Evolutionary conservation across 495 filamentous ascomycete species (phyloP), one percentile per base, ranked within the genome.

Genomic region (Podospora comata): DNA sequence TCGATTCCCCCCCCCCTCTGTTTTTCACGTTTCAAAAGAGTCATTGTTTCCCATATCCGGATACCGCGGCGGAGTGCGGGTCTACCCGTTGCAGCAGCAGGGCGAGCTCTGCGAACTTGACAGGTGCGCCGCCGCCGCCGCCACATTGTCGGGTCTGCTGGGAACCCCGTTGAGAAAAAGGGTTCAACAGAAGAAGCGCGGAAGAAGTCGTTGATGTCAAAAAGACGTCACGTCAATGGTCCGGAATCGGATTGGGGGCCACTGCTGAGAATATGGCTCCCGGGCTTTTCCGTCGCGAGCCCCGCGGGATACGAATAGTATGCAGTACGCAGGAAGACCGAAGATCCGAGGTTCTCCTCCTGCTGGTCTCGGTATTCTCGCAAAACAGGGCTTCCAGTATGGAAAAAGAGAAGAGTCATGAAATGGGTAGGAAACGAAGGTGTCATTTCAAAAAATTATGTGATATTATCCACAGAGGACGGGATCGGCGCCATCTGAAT

Each of bases 181-280:
- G 30, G 30, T 32, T 3, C 30, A 13, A 6, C 1, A 58, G 55
- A 26, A 26, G 55, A 23, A 23, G 23, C 23, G 23, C n/a, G 55
- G 55, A 18, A 58, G n/a, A 58, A 26, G 55, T 58, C n/a, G 55
- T 58, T 58, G 55, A 58, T 58, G 55, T 58, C 55, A 58, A 26
- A 13, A 48, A 48, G 39, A 48, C 23, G n/a, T 26, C 55, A 58
- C 19, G 55, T 20, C 55, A 65, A 65, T 65, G 62, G 48, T 55
- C 44, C 62, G 55, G 23, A 58, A 58, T 58, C n/a, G 55, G 55
- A 26, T 20, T 58, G 55, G 23, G 55, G 23, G 39, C 13, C 39
- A 16, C 39, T 48, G 39, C 39, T 48, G 39, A 48, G 4, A 48
- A 48, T 23, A 23, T 11, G 39, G 18, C 39, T 48, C 39, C 39